A percentile compares a stretch with the other conserved stretches of the same genome.
Evolutionary conservation across 129 eudicot genomes (phyloP).

Genomic region (Ambrosia trifida): DNA sequence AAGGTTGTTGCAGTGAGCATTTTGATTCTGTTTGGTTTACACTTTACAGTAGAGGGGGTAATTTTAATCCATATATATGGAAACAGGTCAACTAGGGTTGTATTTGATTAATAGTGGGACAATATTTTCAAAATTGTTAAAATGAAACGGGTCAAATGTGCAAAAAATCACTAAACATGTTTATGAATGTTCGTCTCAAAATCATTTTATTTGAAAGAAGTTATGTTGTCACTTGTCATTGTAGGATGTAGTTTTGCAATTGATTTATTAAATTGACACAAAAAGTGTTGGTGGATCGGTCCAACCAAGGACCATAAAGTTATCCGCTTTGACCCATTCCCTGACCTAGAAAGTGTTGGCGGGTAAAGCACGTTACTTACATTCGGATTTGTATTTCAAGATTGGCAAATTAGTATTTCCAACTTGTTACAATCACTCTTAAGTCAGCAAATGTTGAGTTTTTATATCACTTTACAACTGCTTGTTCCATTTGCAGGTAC

Average conservation of each 20-base stretch:
- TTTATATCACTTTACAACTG: conserved; percentile 4
- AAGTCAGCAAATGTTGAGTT: background rate
- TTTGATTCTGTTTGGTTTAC: background rate
- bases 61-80: background rate
- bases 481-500: conserved; percentile 50
- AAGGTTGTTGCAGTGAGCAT: conserved; percentile 31
- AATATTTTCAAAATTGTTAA: background rate
- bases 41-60: background rate
- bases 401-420: background rate
- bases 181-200: background rate
- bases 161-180: background rate
- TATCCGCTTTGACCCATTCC: background rate
- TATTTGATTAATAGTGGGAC: conserved; percentile 4
- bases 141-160: background rate
- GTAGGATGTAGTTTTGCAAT: background rate
- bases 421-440: background rate
- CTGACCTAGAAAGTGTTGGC: background rate
- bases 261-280: background rate
- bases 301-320: background rate
- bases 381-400: conserved; percentile 13
- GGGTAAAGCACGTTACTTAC: background rate
- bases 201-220: background rate
- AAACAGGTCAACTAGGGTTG: background rate
- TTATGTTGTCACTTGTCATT: background rate
- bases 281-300: background rate